These are phyloP conservation scores for Houttuynia cordata DNA, from an alignment of 164 flowering plant genomes.

Conservation along the genomic window DNA sequence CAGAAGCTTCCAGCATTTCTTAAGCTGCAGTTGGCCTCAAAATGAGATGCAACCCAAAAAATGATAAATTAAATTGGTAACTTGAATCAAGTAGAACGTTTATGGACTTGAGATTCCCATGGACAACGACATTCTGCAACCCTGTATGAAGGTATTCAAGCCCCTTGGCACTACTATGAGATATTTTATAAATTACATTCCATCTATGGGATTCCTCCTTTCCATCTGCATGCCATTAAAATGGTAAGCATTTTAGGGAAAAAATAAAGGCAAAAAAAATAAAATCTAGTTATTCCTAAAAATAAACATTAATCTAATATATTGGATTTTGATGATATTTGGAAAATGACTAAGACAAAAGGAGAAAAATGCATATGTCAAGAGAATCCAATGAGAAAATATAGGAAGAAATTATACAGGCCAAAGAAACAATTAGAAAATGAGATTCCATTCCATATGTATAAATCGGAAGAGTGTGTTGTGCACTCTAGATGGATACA, in stretches of 20 bases:
- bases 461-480: background rate
- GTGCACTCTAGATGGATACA: no score
- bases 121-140: slow-evolving; percentile 47
- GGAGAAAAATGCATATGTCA: background rate
- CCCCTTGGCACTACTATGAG: slow-evolving; percentile 62
- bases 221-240: slow-evolving; percentile 35
- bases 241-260: slow-evolving; percentile 1
- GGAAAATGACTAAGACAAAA: background rate
- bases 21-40: slow-evolving; percentile 59
- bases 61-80: slow-evolving; percentile 49
- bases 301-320: background rate
- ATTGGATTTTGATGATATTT: background rate
- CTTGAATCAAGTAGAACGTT: slow-evolving; percentile 53
- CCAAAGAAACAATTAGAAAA: background rate
- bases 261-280: background rate
- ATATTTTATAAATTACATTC: slow-evolving; percentile 44
- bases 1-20: slow-evolving; percentile 67
- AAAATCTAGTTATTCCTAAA: background rate
- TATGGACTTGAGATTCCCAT: slow-evolving; percentile 85
- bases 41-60: slow-evolving; percentile 67
- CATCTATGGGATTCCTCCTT: slow-evolving; percentile 47
- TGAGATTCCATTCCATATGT: background rate
- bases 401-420: background rate
- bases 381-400: background rate
- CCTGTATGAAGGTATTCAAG: slow-evolving; percentile 72